Base-by-base conservation (phyloP, 768 basidiomycete genomes). In the Gyrodon lividus region DNA sequence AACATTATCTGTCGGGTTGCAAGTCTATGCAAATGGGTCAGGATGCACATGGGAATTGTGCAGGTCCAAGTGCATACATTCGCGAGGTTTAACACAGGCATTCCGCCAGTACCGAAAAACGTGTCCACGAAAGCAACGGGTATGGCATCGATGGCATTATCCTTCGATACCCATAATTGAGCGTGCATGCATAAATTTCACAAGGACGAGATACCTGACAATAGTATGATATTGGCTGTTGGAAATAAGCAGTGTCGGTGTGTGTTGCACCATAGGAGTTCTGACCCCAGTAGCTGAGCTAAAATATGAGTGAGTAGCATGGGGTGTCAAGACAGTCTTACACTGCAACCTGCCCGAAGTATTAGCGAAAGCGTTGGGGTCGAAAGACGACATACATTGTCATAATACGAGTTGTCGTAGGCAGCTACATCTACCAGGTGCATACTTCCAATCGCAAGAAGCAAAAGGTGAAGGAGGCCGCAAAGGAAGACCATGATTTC, bases 271-370 rank as follows among this genome's bases (percentile, higher is more conserved):
- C 86, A 52, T 86, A 85, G 2, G 86, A 86, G 58, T 87, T 83
- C 65, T 89, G 85, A 51, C 86, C 87, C 83, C 83, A 87, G 63
- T 86, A 87, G 28, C 84, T 85, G 62, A 16, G 43, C 28, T 19
- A 31, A 35, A 23, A 17, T 37, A 40, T 51, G 24, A 48, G 42
- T n/a, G 37, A 35, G 17, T 23, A 46, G 7, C 35, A 2, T 8
- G 44, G 38, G 17, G 3, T 10, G 23, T 17, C 8, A 28, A 57
- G 48, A 46, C 0, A 37, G 51, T 39, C 77, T 55, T 69, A 84
- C 81, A 84, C 78, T 31, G 74, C 83, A 37, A 82, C 75, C 83
- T 84, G 54, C 12, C 51, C 47, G 45, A 17, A 42, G 23, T 33
- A 41, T 62, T 8, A 38, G 43, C 51, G 10, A 50, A 45, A 34